These are phyloP conservation scores for Actinidia arguta DNA, from an alignment of 179 eudicot genomes.

Conservation along the genomic window DNA sequence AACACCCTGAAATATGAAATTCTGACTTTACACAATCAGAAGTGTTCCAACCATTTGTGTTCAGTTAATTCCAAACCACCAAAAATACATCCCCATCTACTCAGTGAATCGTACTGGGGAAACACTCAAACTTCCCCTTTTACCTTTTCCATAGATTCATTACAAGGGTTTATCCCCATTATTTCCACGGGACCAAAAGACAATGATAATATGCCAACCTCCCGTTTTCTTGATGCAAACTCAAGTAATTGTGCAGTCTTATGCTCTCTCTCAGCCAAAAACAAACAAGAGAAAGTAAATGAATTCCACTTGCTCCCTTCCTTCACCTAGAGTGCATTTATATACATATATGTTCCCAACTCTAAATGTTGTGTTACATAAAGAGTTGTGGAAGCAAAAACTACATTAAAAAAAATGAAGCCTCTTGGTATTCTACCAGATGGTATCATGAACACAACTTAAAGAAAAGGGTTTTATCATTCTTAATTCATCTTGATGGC, in stretches of 20 bases:
- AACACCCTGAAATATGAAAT: neutral
- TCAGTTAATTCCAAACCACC: neutral
- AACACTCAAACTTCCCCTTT: neutral
- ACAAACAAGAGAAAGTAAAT: neutral
- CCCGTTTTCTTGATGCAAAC: neutral
- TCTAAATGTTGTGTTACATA: neutral
- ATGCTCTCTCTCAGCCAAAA: neutral
- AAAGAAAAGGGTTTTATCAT: neutral
- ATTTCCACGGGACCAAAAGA: neutral
- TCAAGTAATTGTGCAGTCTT: neutral
- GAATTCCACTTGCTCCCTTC: neutral
- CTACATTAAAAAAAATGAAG: no score
- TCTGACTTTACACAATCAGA: neutral
- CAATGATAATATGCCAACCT: neutral
- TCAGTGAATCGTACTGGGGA: neutral
- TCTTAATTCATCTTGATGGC: neutral
- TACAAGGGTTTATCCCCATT: neutral
- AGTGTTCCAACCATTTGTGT: neutral
- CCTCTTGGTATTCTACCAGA: no score
- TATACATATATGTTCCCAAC: neutral
- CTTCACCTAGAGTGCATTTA: neutral
- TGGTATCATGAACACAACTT: no score
- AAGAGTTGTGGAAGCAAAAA: neutral
- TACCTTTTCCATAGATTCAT: neutral
- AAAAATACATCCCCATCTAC: neutral